Evolutionary conservation across 2,329 filamentous ascomycete genomes (phyloP), one percentile per base, ranked within the genome.

Genomic region (Colletotrichum truncatum): DNA sequence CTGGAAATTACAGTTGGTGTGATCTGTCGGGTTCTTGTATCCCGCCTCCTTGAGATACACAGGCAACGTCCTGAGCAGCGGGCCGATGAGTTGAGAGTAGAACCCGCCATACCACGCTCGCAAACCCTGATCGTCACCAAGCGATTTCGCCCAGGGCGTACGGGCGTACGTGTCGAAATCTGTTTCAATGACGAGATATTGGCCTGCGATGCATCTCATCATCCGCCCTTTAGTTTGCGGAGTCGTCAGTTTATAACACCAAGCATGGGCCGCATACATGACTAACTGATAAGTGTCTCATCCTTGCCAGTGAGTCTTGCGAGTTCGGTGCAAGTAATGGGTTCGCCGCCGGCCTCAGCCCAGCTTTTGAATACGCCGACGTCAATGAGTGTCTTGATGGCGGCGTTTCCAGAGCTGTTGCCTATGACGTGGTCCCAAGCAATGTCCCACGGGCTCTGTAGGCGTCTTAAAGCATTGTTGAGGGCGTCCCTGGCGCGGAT

Each of bases 391-490:
- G 76, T 77, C 58, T 78, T 79, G 63, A 74, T 69, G n/a, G 73
- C 73, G 3, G 73, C 74, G 41, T 74, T 73, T n/a, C 75, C 78
- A 0, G 72, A 70, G 2, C 66, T 65, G 30, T 73, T 76, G 6
- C 74, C 73, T 74, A 78, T 77, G 28, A 71, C 73, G 25, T 80
- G 77, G 16, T 78, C 75, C 75, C 77, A 79, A 3, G 75, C 75
- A 8, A 76, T 74, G 52, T 80, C 77, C 76, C 77, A 80, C 0
- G 77, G 78, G 23, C 73, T 75, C 61, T 78, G 76, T 1, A 77
- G 71, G 43, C 66, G 73, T n/a, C 73, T 61, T 0, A 77, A 67
- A 1, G 75, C 69, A n/a, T 72, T 57, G 30, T 73, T 68, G 10
- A 78, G 70, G 1, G 74, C 76, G 64, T 78, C 73, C 8, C 75